Conservation (phyloP, 2,329 filamentous ascomycete species). For the Colletotrichum sp. region DNA sequence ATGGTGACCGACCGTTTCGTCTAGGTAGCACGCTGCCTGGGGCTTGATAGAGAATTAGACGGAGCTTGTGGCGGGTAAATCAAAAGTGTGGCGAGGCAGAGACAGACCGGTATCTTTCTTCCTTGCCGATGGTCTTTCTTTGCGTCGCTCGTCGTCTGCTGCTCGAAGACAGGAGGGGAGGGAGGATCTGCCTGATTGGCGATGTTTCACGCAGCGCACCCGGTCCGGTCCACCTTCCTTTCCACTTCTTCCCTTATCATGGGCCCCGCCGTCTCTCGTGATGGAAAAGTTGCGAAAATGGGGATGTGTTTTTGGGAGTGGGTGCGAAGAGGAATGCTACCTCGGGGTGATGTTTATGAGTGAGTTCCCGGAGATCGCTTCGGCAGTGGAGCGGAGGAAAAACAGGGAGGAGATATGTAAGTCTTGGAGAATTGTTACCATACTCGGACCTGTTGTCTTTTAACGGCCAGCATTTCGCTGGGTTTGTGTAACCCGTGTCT, state of each 20-base stretch:
- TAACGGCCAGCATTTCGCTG: background rate
- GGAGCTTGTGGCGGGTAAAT: background rate
- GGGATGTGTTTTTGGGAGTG: background rate
- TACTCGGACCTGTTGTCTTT: background rate
- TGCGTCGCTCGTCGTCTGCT: background rate
- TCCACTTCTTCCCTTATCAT: background rate
- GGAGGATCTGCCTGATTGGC: background rate
- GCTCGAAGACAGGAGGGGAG: background rate
- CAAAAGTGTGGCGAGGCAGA: background rate
- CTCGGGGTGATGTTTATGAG: background rate
- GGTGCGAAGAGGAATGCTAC: background rate
- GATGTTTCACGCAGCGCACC: slow-evolving; percentile 9
- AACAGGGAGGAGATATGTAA: background rate
- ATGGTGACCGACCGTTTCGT: background rate
- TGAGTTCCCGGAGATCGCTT: background rate
- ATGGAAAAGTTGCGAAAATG: slow-evolving; percentile 3
- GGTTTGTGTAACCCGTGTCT: background rate
- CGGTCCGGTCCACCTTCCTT: background rate
- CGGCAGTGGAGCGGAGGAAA: background rate
- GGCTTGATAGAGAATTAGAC: background rate
- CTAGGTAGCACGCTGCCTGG: background rate
- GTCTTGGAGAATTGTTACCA: background rate
- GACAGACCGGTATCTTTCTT: background rate
- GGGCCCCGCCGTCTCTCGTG: background rate
- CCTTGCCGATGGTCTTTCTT: background rate